Evolutionary conservation across 805 yeast genomes (phyloP).

Genomic region (Candida succiphila): DNA sequence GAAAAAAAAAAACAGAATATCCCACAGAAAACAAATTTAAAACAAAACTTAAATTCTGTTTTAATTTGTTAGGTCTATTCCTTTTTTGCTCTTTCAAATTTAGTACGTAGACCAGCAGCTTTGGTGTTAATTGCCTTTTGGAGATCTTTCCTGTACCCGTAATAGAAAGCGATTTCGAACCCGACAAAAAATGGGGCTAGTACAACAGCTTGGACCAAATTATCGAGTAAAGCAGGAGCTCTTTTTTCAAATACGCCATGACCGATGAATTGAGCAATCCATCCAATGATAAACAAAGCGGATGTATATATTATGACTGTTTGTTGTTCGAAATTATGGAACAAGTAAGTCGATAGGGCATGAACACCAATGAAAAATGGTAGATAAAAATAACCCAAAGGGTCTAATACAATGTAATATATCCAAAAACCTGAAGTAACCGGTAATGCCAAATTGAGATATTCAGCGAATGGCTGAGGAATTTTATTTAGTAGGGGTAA

Average conservation of each 20-base stretch:
- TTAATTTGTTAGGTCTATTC: too few species aligned
- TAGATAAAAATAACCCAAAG: conserved; percentile 34
- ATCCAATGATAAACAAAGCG: conserved; percentile 41
- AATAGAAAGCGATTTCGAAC: conserved; percentile 60
- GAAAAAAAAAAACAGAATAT: too few species aligned
- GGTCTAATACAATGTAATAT: conserved; percentile 54
- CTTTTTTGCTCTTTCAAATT: too few species aligned
- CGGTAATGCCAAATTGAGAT: conserved; percentile 36
- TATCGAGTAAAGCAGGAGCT: conserved; percentile 84
- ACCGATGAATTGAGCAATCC: conserved; percentile 84
- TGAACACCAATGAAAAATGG: conserved; percentile 23
- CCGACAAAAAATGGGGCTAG: conserved; percentile 87
- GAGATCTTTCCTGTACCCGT: conserved; percentile 52
- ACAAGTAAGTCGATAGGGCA: conserved; percentile 9
- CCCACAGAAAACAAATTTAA: too few species aligned
- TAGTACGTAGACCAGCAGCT: conserved; percentile 20
- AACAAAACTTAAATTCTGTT: too few species aligned
- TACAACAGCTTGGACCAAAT: conserved; percentile 73
- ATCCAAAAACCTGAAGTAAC: conserved; percentile 37
- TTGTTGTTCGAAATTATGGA: conserved; percentile 5
- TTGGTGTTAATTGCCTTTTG: conserved; percentile 37
- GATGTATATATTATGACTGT: conserved; percentile 22
- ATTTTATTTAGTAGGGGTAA: too few species aligned
- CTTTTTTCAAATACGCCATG: conserved; percentile 75
- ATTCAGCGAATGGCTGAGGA: conserved; percentile 4